These are phyloP conservation scores for Withania somnifera DNA, from an alignment of 305 asterid genomes.

Conservation along the genomic window DNA sequence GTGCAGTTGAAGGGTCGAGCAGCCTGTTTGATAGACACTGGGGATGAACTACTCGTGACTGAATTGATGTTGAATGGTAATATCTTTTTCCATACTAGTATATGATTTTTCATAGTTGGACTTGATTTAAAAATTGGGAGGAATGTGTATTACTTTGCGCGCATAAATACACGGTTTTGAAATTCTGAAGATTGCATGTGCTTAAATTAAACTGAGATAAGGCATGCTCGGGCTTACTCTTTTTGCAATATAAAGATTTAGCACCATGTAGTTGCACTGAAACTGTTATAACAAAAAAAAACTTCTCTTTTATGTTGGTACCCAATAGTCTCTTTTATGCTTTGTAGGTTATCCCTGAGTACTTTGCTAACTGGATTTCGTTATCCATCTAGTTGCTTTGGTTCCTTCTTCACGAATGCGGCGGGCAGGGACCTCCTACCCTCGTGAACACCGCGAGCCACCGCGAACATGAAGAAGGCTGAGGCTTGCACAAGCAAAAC, in stretches of 20 bases:
- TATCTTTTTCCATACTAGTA: slow-evolving; percentile 1
- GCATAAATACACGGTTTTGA: not conserved
- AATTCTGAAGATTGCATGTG: not conserved
- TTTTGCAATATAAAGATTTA: not conserved
- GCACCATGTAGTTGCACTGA: not conserved
- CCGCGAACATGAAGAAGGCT: no score
- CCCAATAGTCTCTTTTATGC: not conserved
- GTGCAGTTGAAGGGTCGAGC: slow-evolving; percentile 95
- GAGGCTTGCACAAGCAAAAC: no score
- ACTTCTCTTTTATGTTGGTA: not conserved
- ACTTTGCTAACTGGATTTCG: not conserved
- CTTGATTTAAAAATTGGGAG: not conserved
- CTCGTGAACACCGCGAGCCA: no score
- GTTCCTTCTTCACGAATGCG: no score
- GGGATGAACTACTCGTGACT: slow-evolving; percentile 93
- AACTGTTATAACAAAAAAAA: not conserved
- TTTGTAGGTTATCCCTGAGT: not conserved
- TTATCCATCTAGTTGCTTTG: not conserved
- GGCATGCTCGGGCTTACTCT: not conserved
- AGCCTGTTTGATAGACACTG: slow-evolving; percentile 95
- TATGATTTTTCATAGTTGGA: not conserved
- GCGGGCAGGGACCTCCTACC: no score
- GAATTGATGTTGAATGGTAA: slow-evolving; percentile 94
- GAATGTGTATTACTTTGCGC: not conserved
- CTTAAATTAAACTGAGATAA: not conserved